Evolutionary conservation across 176 grass and related monocot genomes (phyloP).

Genomic region (Carex myosuroides): DNA sequence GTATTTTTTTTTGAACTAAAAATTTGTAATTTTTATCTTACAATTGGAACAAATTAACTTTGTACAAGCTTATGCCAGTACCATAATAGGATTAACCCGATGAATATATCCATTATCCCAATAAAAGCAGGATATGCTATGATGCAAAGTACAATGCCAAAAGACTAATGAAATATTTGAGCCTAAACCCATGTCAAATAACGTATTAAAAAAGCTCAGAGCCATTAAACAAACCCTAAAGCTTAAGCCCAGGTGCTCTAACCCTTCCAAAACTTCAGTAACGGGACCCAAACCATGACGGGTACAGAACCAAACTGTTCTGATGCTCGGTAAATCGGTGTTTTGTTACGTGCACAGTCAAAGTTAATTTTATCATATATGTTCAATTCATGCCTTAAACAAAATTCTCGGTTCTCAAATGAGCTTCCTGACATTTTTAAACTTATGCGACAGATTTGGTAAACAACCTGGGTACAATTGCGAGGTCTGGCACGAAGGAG

Average conservation of each 20-base stretch:
- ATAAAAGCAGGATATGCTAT: neutral
- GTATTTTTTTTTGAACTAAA: neutral
- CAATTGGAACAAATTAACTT: neutral
- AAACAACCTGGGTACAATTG: conserved; percentile 37
- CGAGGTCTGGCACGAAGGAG: conserved; percentile 30
- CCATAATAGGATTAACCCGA: neutral
- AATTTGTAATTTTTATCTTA: neutral
- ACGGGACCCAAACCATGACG: neutral
- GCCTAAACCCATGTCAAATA: neutral
- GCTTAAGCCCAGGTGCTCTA: neutral
- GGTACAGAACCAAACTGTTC: neutral
- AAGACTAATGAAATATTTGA: no score
- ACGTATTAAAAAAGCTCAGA: neutral
- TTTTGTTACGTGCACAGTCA: neutral
- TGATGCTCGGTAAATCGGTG: neutral
- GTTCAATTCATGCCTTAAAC: neutral
- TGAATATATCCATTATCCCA: neutral
- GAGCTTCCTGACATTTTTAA: neutral
- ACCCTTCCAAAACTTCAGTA: neutral
- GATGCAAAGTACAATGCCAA: neutral
- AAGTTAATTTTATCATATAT: neutral
- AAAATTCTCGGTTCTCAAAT: neutral
- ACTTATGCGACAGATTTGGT: conserved; percentile 16
- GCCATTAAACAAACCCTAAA: neutral
- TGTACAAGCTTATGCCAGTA: neutral